These are phyloP conservation scores for Erythrobasidium hasegawianum DNA, from an alignment of 1,284 basidiomycete genomes.

Conservation along the genomic window DNA sequence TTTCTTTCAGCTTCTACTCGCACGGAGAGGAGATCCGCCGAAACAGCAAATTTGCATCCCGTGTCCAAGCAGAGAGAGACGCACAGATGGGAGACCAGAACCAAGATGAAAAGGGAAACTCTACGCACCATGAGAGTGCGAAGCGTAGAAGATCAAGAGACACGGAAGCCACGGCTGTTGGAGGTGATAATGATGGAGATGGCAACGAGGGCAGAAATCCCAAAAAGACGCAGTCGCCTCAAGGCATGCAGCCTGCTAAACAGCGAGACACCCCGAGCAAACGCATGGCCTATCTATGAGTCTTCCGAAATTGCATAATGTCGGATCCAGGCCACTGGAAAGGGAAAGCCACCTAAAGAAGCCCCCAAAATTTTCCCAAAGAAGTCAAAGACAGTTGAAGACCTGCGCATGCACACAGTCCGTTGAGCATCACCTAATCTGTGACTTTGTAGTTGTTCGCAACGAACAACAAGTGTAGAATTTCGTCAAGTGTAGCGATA, in stretches of 20 bases:
- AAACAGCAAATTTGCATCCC: conserved; percentile 28
- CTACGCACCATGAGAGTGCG: not conserved
- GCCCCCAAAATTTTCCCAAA: too few relatives aligned
- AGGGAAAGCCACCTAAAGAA: too few relatives aligned
- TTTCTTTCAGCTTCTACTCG: not conserved
- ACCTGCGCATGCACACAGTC: too few relatives aligned
- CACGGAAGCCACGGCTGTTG: not conserved
- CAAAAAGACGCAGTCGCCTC: not conserved
- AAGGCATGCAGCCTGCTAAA: not conserved
- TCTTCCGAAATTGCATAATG: not conserved
- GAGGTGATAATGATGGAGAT: not conserved
- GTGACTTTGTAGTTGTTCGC: too few relatives aligned
- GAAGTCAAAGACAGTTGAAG: too few relatives aligned
- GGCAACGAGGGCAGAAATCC: not conserved
- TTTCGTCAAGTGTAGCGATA: too few relatives aligned
- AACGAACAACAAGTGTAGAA: too few relatives aligned
- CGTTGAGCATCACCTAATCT: too few relatives aligned
- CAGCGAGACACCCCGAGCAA: not conserved
- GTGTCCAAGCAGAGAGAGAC: conserved; percentile 11
- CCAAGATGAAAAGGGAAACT: conserved; percentile 1
- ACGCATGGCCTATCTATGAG: not conserved
- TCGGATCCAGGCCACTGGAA: too few relatives aligned
- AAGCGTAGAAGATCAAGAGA: not conserved
- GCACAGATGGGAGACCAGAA: conserved; percentile 4
- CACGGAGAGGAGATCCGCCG: conserved; percentile 13